Percentiles rank a stretch among this genome's conserved stretches.
Conservation (phyloP, 2,329 filamentous ascomycete species). For the Cytospora piceicola region DNA sequence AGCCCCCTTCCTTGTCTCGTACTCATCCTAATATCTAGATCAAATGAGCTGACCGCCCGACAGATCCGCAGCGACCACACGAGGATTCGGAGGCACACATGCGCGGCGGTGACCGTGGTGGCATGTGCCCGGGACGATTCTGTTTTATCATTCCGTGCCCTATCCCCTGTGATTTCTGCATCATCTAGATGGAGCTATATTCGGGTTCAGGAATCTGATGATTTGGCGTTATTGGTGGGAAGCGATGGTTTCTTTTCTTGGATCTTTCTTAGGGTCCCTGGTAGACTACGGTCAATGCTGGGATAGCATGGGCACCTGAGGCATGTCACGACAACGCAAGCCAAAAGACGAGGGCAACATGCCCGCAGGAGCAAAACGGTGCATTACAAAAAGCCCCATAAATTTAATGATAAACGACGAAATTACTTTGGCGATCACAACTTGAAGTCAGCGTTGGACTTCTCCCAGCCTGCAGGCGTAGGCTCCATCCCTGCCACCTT, state of each 20-base stretch:
- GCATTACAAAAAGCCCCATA: not conserved
- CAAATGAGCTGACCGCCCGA: not conserved
- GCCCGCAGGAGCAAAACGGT: not conserved
- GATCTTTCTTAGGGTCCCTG: not conserved
- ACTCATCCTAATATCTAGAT: not conserved
- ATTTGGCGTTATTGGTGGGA: conserved; percentile 2
- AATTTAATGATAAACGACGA: not conserved
- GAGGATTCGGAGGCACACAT: conserved; percentile 34
- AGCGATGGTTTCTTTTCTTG: not conserved
- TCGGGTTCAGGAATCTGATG: not conserved
- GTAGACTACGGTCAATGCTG: not conserved
- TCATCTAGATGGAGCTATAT: conserved; percentile 37
- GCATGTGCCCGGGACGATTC: conserved; percentile 43
- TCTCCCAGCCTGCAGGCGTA: conserved; percentile 68
- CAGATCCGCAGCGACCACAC: conserved; percentile 38
- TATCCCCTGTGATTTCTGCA: conserved; percentile 44
- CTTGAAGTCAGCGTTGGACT: conserved; percentile 76
- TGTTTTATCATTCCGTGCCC: conserved; percentile 46
- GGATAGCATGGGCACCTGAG: not conserved
- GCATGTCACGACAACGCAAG: not conserved
- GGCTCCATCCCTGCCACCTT: conserved; percentile 65
- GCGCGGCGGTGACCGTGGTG: conserved; percentile 39
- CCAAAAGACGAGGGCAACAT: not conserved
- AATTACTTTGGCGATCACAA: conserved; percentile 48
- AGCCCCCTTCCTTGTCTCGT: not conserved